Conservation (phyloP, 768 basidiomycete species). For the Tephrocybe sp. region DNA sequence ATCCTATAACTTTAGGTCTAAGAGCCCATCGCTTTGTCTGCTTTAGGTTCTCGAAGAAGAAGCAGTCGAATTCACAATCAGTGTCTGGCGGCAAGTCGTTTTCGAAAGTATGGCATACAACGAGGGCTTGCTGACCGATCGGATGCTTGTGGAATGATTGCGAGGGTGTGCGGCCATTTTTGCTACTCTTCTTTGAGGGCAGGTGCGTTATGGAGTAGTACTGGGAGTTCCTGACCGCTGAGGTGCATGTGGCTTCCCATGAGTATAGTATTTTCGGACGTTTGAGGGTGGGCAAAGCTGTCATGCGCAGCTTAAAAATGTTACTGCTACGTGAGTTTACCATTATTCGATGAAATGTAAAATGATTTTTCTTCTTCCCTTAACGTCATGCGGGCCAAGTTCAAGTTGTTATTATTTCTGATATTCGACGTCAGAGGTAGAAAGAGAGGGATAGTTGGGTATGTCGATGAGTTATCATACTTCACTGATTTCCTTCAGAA, state of each 20-base stretch:
- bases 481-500: constrained; percentile 11
- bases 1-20: neutral
- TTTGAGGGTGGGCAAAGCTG: constrained; percentile 21
- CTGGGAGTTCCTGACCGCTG: constrained; percentile 39
- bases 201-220: constrained; percentile 66
- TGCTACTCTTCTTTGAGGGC: constrained; percentile 33
- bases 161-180: constrained; percentile 19
- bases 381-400: constrained; percentile 16
- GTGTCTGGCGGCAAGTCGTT: constrained; percentile 88
- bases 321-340: constrained; percentile 53
- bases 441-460: neutral
- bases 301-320: constrained; percentile 14
- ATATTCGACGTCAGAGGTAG: neutral
- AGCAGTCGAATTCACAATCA: constrained; percentile 71
- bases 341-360: constrained; percentile 43
- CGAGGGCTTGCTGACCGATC: constrained; percentile 85
- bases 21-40: constrained; percentile 3
- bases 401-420: constrained; percentile 1
- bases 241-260: constrained; percentile 36
- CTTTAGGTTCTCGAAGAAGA: constrained; percentile 89
- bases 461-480: constrained; percentile 19
- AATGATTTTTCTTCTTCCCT: constrained; percentile 38
- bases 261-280: constrained; percentile 28
- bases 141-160: constrained; percentile 71
- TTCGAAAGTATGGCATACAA: constrained; percentile 95